Conservation (phyloP, 2,329 filamentous ascomycete species). For the Fusarium nisikadoi region DNA sequence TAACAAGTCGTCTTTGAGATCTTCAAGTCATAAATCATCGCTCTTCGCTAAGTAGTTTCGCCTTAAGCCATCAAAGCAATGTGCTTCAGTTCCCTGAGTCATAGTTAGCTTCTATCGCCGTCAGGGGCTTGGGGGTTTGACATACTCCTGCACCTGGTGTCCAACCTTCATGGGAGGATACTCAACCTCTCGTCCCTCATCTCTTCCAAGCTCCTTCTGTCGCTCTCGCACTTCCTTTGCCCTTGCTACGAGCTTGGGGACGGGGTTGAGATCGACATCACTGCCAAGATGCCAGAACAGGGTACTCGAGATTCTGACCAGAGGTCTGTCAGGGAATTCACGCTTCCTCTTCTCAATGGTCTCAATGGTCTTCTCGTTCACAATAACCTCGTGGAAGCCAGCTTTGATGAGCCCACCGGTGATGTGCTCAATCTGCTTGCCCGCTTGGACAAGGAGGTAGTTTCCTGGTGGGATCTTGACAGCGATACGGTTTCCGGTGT, state of each 20-base stretch:
- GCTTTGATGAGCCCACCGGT: slow-evolving; percentile 71
- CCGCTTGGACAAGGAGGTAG: slow-evolving; percentile 69
- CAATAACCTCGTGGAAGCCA: slow-evolving; percentile 70
- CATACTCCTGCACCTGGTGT: slow-evolving; percentile 66
- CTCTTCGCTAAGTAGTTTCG: not conserved
- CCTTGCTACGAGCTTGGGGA: slow-evolving; percentile 58
- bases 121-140: slow-evolving; percentile 10
- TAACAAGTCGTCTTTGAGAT: not conserved
- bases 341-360: slow-evolving; percentile 56
- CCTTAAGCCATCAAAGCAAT: slow-evolving; percentile 62
- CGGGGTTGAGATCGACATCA: slow-evolving; percentile 64
- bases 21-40: slow-evolving; percentile 8
- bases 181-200: slow-evolving; percentile 62
- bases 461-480: slow-evolving; percentile 68
- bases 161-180: slow-evolving; percentile 69
- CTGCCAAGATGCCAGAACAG: slow-evolving; percentile 70
- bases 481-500: slow-evolving; percentile 67
- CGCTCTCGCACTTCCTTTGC: slow-evolving; percentile 58
- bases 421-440: slow-evolving; percentile 71
- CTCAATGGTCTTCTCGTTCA: slow-evolving; percentile 63
- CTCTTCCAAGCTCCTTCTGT: slow-evolving; percentile 60
- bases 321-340: slow-evolving; percentile 59
- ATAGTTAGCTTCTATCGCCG: slow-evolving; percentile 6
- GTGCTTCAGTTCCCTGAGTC: slow-evolving; percentile 61
- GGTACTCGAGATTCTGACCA: slow-evolving; percentile 68